Evolutionary conservation across 2,329 filamentous ascomycete genomes (phyloP).

Genomic region (Fusarium algeriense): DNA sequence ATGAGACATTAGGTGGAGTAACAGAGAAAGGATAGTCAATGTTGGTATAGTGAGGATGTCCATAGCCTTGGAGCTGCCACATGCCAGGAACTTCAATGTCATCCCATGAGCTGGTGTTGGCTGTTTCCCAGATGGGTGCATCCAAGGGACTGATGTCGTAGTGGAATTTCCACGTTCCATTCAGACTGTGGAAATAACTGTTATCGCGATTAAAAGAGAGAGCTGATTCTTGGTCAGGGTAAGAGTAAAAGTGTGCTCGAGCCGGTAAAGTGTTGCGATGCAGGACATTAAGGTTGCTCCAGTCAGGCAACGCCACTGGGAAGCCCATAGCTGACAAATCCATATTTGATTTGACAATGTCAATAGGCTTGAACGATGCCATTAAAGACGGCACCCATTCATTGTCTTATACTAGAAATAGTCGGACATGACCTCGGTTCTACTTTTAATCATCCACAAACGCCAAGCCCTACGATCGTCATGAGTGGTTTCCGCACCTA

Average conservation of each 20-base stretch:
- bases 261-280: constrained; percentile 17
- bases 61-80: constrained; percentile 79
- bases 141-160: constrained; percentile 20
- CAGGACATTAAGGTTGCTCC: constrained; percentile 16
- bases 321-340: constrained; percentile 8
- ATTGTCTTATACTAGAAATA: background rate
- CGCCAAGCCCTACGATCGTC: constrained; percentile 27
- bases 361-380: too few species aligned
- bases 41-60: constrained; percentile 77
- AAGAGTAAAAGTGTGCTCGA: constrained; percentile 31
- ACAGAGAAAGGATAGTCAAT: constrained; percentile 75
- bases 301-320: constrained; percentile 16
- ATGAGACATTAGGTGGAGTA: constrained; percentile 72
- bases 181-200: constrained; percentile 4
- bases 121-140: constrained; percentile 7
- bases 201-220: constrained; percentile 1
- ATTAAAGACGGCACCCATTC: too few species aligned
- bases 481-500: constrained; percentile 23
- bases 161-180: constrained; percentile 33
- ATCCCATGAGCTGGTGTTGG: constrained; percentile 14
- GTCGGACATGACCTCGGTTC: background rate
- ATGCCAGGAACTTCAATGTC: constrained; percentile 73
- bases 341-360: background rate
- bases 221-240: constrained; percentile 6
- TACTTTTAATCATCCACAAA: background rate